These are phyloP conservation scores for Ramaria sp. DNA, from an alignment of 768 basidiomycete species.

Conservation along the genomic window DNA sequence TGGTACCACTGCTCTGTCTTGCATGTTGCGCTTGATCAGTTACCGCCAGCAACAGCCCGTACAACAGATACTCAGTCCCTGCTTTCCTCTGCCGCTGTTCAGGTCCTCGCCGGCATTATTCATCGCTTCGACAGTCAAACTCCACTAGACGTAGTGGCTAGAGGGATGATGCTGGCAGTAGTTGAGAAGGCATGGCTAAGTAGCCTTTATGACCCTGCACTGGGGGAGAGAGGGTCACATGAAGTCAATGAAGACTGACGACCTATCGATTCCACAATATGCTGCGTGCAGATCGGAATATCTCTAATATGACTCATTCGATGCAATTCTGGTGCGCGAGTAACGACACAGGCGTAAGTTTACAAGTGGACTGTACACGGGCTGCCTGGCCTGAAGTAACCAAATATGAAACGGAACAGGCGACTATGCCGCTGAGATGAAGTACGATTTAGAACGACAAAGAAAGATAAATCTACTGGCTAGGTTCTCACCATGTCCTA, in stretches of 20 bases:
- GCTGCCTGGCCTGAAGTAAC: no score
- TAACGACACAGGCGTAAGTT: neutral
- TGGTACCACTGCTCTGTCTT: slow-evolving; percentile 44
- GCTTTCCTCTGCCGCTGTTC: neutral
- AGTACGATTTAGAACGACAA: no score
- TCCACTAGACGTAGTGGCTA: slow-evolving; percentile 15
- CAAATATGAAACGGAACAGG: no score
- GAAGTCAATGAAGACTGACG: neutral
- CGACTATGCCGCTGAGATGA: no score
- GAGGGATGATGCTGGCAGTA: slow-evolving; percentile 19
- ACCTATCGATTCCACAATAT: no score
- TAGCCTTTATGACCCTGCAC: neutral
- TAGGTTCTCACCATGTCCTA: no score
- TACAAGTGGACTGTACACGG: no score
- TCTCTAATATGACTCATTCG: neutral
- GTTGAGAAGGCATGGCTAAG: slow-evolving; percentile 18
- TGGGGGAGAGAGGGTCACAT: neutral
- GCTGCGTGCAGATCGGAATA: neutral
- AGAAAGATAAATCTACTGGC: no score
- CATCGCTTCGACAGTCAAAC: slow-evolving; percentile 1
- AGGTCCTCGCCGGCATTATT: neutral
- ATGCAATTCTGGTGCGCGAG: neutral
- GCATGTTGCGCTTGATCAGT: slow-evolving; percentile 18
- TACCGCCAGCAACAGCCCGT: neutral
- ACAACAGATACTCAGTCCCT: neutral